phyloP scores from a whole-genome alignment of 148 eudicot genomes.

The Rhododendron kiyosumense region DNA sequence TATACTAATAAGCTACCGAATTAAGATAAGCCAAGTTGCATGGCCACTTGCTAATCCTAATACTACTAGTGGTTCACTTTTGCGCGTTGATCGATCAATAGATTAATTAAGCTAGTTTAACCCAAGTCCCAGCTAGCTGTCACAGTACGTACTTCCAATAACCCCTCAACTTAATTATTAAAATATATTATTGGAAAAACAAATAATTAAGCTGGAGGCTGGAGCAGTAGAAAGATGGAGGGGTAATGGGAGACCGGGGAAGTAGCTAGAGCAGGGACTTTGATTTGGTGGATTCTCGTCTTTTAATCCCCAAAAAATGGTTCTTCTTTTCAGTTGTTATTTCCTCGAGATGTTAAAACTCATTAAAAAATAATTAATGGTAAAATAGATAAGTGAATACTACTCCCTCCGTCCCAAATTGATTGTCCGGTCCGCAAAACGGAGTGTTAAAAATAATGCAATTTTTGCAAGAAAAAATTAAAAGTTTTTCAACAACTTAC shows the following conservation, averaged over 20 bases:
- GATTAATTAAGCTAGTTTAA: not conserved
- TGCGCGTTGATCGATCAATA: not conserved
- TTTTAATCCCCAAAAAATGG: not conserved
- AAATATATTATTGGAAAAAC: not conserved
- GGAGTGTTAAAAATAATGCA: too few relatives aligned
- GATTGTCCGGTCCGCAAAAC: too few relatives aligned
- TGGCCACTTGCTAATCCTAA: not conserved
- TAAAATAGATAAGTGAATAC: constrained; percentile 2
- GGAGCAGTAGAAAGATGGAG: constrained; percentile 12
- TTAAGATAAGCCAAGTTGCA: not conserved
- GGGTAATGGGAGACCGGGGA: constrained; percentile 18
- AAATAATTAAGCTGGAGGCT: constrained; percentile 14
- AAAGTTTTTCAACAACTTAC: too few relatives aligned
- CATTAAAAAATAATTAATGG: not conserved
- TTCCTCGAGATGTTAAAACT: constrained; percentile 10
- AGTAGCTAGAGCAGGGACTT: not conserved
- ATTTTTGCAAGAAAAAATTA: too few relatives aligned
- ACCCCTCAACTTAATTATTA: not conserved
- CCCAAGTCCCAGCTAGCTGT: constrained; percentile 12
- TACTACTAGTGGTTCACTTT: not conserved
- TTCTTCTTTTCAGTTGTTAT: not conserved
- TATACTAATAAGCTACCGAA: not conserved
- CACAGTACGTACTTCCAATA: not conserved
- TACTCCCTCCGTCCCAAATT: too few relatives aligned
- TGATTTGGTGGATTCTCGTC: not conserved